Percentiles rank a stretch among this genome's conserved stretches.
Evolutionary conservation across 2,329 filamentous ascomycete species (phyloP).

Genomic region (Ceratocystis variospora): DNA sequence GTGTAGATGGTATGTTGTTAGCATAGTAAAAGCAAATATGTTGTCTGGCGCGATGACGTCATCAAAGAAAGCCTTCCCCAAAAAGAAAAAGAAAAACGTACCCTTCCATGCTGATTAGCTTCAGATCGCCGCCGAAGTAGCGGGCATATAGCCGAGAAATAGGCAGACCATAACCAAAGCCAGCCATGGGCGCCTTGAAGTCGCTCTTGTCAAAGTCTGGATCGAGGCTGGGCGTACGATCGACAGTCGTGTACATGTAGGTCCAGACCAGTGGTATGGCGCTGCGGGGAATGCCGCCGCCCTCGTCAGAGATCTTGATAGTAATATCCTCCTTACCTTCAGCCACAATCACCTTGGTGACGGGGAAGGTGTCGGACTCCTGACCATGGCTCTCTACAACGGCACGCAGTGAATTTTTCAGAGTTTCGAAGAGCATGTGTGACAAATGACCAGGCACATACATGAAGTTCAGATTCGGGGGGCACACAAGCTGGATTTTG

Average conservation of each 20-base stretch:
- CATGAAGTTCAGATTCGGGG: conserved; percentile 93
- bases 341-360: conserved; percentile 94
- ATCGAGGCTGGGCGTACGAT: conserved; percentile 85
- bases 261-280: conserved; percentile 98
- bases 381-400: conserved; percentile 91
- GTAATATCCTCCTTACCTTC: conserved; percentile 98
- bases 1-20: conserved; percentile 16
- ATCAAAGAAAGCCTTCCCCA: background rate
- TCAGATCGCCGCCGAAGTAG: conserved; percentile 94
- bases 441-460: conserved; percentile 97
- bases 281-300: conserved; percentile 84
- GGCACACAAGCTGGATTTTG: conserved; percentile 92
- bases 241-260: conserved; percentile 99
- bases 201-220: conserved; percentile 98
- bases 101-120: conserved; percentile 99
- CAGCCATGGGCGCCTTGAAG: conserved; percentile 98
- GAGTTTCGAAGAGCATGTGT: conserved; percentile 98
- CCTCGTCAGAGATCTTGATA: conserved; percentile 95
- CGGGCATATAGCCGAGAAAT: conserved; percentile 88
- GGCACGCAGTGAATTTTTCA: conserved; percentile 95
- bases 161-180: conserved; percentile 93
- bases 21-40: background rate
- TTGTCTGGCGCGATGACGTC: background rate
- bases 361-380: conserved; percentile 89
- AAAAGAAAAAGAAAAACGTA: conserved; percentile 34